Base-by-base conservation (phyloP, 2,329 filamentous ascomycete species). In the Cercospora zeae-maydis region DNA sequence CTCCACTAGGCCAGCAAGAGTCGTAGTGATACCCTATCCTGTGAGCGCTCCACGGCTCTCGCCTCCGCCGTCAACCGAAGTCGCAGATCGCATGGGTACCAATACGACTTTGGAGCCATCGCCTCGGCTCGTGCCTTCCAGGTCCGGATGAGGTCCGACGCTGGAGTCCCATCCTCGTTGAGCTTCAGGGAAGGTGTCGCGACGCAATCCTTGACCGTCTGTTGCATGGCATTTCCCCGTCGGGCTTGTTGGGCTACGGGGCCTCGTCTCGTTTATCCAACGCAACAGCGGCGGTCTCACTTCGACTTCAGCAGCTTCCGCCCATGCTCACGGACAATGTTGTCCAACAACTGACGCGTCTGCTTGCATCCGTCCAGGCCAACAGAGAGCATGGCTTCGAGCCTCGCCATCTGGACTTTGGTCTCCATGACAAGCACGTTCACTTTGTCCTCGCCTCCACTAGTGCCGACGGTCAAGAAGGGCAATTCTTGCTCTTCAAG, bases 301-400 rank as follows among this genome's bases (percentile, higher is more conserved):
- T 68, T 71, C 31, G 65, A 67, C 47, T 80, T 79, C 13, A 91
- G 75, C 79, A 91, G 85, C 74, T 82, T 83, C 63, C 78, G 81
- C 3, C 90, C 90, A 75, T 88, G 88, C 49, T 85, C 85, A 73
- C 88, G 86, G 51, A 98, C 88, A 13, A 96, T 88, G 6, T 83
- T 82, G 75, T 98, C 93, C 71, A 99, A 75, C 55, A 96, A 89
- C 68, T 86, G 84, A 67, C 91, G 84, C 39, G 98, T 87, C 74
- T 93, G 89, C 77, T 89, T 92, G 77, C 93, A 98, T 4, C 93
- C 95, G 75, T 97, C 93, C 54, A 97, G 87, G 0, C 90, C 93
- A 1, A 96, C 92, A 0, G 91, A 92, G 70, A 99, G 79, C 93
- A 99, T 96, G 1, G 90, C 90, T 79, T 99, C 93, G 63, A 98